Evolutionary conservation across 164 flowering plant species (phyloP), one percentile per base, ranked within the genome.

Genomic region (Buxus sempervirens): DNA sequence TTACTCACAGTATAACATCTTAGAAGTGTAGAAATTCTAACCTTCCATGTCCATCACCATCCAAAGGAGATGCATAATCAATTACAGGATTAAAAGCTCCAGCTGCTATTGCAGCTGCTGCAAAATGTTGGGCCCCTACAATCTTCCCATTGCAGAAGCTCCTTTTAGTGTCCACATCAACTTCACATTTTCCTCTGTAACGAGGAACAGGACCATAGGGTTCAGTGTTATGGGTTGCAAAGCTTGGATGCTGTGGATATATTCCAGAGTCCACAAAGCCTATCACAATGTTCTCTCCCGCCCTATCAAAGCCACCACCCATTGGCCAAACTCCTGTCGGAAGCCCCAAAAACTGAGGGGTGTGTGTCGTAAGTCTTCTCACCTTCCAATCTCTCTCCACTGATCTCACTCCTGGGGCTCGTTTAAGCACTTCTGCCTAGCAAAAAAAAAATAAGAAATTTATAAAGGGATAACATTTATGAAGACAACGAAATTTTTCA

Each of bases 31-130:
- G 32, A 25, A 51, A 61, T 25, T 54, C 86, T 64, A 70, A 95
- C 99, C 97, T 96, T 84, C 99, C 99, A 80, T 96, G 99, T 58
- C 99, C 99, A 81, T 92, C 97, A 63, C 99, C 99, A 83, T 96
- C 99, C 70, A 96, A 59, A 13, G 99, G 99, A 71, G 99, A 96
- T 71, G 90, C 96, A 81, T 80, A 90, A 75, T 96, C 90, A 73
- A 92, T 58, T 14, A 74, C 66, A 23, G 97, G 89, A 77, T 96
- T 96, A 77, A 96, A 96, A 65, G 81, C 84, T 62, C 97, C 90
- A 77, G 97, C 85, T 23, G 97, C 91, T 76, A 77, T 92, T 59
- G 99, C 99, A 74, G 99, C 97, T 71, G 86, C 80, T 5, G 96
- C 97, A 81, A 96, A 96, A 87, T 96, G 97, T 67, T 89, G 99